Evolutionary conservation across 176 grass and related monocot genomes (phyloP).

Genomic region (sorghum (Sorghum bicolor)): DNA sequence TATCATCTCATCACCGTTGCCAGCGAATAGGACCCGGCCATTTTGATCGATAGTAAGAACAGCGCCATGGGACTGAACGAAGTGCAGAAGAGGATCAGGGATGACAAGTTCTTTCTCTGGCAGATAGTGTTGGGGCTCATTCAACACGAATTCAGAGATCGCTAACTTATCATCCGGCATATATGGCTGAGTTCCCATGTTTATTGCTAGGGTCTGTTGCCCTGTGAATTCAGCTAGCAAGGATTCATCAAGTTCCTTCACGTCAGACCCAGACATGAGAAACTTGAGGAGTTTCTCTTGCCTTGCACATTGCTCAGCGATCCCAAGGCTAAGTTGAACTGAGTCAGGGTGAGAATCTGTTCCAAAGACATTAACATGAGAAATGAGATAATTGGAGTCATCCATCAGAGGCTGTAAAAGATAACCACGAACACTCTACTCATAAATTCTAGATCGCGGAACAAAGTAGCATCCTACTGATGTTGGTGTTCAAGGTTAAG

Average conservation of each 20-base stretch:
- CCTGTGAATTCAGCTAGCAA: conserved; percentile 53
- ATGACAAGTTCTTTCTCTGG: conserved; percentile 44
- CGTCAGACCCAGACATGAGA: conserved; percentile 57
- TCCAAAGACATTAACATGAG: background rate
- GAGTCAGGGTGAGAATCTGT: conserved; percentile 62
- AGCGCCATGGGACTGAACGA: conserved; percentile 37
- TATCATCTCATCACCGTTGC: conserved; percentile 54
- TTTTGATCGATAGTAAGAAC: conserved; percentile 41
- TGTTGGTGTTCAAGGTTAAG: background rate
- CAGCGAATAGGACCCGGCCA: conserved; percentile 56
- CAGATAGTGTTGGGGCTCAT: conserved; percentile 43
- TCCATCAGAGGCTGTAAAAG: background rate
- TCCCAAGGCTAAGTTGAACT: conserved; percentile 62
- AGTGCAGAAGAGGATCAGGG: conserved; percentile 49
- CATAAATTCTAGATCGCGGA: background rate
- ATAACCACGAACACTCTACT: background rate
- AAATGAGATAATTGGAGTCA: background rate
- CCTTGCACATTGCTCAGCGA: conserved; percentile 61
- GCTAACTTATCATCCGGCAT: conserved; percentile 46
- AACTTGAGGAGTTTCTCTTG: conserved; percentile 73
- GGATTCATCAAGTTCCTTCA: conserved; percentile 46
- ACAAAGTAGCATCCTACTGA: background rate
- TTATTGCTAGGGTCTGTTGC: conserved; percentile 30
- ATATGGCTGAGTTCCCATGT: conserved; percentile 38
- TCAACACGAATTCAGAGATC: conserved; percentile 45